These are phyloP conservation scores for Yamagishiella unicocca DNA, from an alignment of 139 green algal genomes.

Conservation along the genomic window DNA sequence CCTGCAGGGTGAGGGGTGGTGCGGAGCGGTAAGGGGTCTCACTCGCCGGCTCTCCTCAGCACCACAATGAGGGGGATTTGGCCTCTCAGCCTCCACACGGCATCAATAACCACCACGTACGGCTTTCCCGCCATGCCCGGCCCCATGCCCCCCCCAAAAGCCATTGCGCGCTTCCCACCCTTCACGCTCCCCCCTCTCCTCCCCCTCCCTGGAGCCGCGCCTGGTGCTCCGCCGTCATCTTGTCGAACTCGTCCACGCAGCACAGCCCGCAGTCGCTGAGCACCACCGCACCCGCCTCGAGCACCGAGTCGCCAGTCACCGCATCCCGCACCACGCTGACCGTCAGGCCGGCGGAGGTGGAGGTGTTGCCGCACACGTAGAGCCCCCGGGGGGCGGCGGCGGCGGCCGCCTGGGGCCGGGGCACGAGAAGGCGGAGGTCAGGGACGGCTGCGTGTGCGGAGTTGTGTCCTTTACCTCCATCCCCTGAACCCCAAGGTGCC, in stretches of 20 bases:
- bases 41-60: too few species aligned
- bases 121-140: not conserved
- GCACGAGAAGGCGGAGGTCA: not conserved
- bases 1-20: constrained; percentile 62
- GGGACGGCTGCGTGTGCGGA: too few species aligned
- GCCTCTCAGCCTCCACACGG: too few species aligned
- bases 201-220: constrained; percentile 4
- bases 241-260: constrained; percentile 98
- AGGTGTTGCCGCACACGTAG: constrained; percentile 93
- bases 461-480: too few species aligned
- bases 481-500: too few species aligned
- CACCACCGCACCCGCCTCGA: constrained; percentile 93
- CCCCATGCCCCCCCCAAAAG: not conserved
- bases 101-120: not conserved
- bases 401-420: constrained; percentile 69
- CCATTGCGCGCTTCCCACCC: too few species aligned
- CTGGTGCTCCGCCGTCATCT: constrained; percentile 80
- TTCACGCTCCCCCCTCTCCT: not conserved
- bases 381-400: constrained; percentile 84
- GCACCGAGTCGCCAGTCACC: constrained; percentile 76
- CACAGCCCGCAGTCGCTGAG: constrained; percentile 88
- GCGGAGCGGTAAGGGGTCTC: too few species aligned
- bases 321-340: constrained; percentile 81
- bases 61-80: too few species aligned
- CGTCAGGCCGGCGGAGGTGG: constrained; percentile 86